Evolutionary conservation across 495 filamentous ascomycete genomes (phyloP).

Genomic region (Cryomyces minteri): DNA sequence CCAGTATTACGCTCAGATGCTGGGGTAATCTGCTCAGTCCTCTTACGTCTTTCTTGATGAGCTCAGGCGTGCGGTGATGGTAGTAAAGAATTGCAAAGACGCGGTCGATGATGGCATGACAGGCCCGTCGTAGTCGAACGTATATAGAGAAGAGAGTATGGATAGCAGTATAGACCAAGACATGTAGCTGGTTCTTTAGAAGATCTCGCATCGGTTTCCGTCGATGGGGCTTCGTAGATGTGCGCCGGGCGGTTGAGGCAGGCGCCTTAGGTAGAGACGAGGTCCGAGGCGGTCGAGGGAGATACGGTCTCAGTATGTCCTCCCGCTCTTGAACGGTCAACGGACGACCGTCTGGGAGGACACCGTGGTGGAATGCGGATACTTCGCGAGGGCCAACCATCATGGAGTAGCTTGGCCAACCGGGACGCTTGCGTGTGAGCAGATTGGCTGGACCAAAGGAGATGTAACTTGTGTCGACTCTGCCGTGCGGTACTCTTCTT

Average conservation of each 20-base stretch:
- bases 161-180: slow-evolving; percentile 49
- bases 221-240: slow-evolving; percentile 2
- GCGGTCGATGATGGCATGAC: slow-evolving; percentile 55
- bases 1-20: slow-evolving; percentile 77
- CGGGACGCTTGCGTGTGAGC: too few species aligned
- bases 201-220: slow-evolving; percentile 42
- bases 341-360: slow-evolving; percentile 33
- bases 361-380: slow-evolving; percentile 44
- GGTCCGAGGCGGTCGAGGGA: slow-evolving; percentile 36
- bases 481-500: background rate
- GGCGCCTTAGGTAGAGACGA: background rate
- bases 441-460: too few species aligned
- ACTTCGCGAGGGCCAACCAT: slow-evolving; percentile 39
- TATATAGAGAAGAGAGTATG: slow-evolving; percentile 76
- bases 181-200: slow-evolving; percentile 44
- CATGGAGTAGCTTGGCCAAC: slow-evolving; percentile 4
- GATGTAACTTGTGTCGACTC: too few species aligned
- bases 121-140: slow-evolving; percentile 59
- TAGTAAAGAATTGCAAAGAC: slow-evolving; percentile 68
- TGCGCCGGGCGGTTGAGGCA: slow-evolving; percentile 1
- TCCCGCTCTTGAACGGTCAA: slow-evolving; percentile 51
- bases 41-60: slow-evolving; percentile 78
- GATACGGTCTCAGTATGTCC: slow-evolving; percentile 53
- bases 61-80: slow-evolving; percentile 82
- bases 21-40: slow-evolving; percentile 50